phyloP scores from a whole-genome alignment of 495 filamentous ascomycete genomes.

The Sabuloglossum arenarium region DNA sequence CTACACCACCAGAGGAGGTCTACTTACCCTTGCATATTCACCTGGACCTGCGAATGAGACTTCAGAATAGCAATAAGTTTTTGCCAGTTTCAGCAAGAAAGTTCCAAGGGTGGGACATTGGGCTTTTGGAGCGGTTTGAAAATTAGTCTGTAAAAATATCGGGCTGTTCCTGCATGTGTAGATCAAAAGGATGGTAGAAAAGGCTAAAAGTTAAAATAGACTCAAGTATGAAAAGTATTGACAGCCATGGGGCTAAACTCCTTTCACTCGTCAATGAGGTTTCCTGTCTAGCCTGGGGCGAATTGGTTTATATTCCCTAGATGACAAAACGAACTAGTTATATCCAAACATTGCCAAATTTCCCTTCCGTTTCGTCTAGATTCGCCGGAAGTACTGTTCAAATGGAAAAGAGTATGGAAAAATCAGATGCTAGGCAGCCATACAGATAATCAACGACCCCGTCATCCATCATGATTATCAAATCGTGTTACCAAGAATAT shows the following conservation, averaged over 20 bases:
- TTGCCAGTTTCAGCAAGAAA: constrained; percentile 32
- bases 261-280: too few relatives aligned
- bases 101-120: constrained; percentile 47
- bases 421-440: background rate
- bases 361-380: background rate
- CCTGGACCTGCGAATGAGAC: constrained; percentile 17
- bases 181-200: too few relatives aligned
- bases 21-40: constrained; percentile 31
- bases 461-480: background rate
- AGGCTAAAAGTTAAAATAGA: too few relatives aligned
- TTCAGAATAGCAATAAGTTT: constrained; percentile 29
- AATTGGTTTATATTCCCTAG: background rate
- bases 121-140: constrained; percentile 30
- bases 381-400: background rate
- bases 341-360: background rate
- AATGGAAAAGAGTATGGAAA: background rate
- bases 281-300: background rate
- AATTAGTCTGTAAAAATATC: background rate
- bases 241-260: too few relatives aligned
- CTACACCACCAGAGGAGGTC: constrained; percentile 32
- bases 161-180: too few relatives aligned
- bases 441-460: background rate
- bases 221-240: too few relatives aligned
- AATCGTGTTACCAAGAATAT: background rate
- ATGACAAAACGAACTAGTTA: background rate